Evolutionary conservation across 2,329 filamentous ascomycete genomes (phyloP), one percentile per base, ranked within the genome.

Genomic region (Chaetomiaceae sp.): DNA sequence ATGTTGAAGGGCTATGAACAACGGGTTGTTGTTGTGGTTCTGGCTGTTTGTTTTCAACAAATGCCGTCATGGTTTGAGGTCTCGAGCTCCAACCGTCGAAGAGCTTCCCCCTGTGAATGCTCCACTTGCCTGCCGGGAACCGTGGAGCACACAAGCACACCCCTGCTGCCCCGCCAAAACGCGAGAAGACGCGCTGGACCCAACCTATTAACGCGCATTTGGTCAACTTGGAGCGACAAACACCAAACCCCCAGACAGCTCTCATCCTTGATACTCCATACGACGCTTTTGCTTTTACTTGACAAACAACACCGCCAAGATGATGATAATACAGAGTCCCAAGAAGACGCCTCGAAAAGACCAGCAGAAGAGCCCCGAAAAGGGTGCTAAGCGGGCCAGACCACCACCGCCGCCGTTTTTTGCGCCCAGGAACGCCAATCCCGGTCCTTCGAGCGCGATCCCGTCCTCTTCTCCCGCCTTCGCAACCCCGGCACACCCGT

Each of bases 381-480:
- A 63, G 46, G 54, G 48, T 46, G 56, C 39, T 31, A 58, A 58
- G 40, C 57, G 61, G 44, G 53, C 56, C 27, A 68, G 66, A 50
- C 62, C 66, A 30, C 62, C 65, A 19, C 58, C 63, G 16, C 64
- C 68, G 49, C 63, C 68, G 1, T 69, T 74, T 53, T 73, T 73
- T 51, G 67, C 65, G 14, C 61, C 63, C 42, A 68, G 66, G 54
- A 67, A 67, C 16, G 59, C 65, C 17, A 60, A 62, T 2, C 52
- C 56, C 17, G 60, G 62, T 2, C 53, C 56, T 2, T 59, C 58
- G 2, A 54, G 86, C 44, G 78, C 79, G 37, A 83, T 93, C 54
- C 89, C 89, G 4, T 96, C 91, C 0, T 95, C 90, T 0, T 96
- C 90, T 17, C 89, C 91, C 8, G 89, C 86, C 35, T 96, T 96